A percentile compares a stretch with the other conserved stretches of the same genome.
Evolutionary conservation across 2,329 filamentous ascomycete species (phyloP).

Genomic region (Colletotrichum theobromicola): DNA sequence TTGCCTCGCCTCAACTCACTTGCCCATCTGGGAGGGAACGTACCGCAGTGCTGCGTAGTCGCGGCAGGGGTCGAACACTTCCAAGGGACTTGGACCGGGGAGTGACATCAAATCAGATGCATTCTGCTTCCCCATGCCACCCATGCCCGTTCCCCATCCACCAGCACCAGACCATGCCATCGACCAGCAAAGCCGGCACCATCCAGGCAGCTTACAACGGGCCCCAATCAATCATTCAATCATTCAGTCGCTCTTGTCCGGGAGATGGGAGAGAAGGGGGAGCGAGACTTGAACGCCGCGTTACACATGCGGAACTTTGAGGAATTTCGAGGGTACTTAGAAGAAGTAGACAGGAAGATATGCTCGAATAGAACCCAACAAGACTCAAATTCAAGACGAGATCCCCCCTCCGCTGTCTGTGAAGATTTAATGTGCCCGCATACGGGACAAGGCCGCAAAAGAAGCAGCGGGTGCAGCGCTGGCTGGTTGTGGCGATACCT

Average conservation of each 20-base stretch:
- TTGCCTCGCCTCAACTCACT: background rate
- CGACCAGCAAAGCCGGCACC: constrained; percentile 43
- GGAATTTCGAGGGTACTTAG: background rate
- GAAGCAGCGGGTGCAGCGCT: background rate
- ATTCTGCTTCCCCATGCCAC: background rate
- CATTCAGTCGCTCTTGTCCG: background rate
- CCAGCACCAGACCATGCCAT: constrained; percentile 26
- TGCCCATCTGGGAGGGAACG: background rate
- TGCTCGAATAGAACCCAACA: background rate
- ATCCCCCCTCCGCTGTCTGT: background rate
- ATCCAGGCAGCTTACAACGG: constrained; percentile 21
- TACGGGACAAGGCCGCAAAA: background rate
- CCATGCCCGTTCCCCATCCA: background rate
- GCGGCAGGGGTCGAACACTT: background rate
- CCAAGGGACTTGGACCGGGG: background rate
- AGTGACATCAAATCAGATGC: constrained; percentile 10
- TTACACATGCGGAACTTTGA: background rate
- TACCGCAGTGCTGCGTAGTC: background rate
- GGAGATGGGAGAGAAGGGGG: too few relatives aligned
- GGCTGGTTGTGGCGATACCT: background rate
- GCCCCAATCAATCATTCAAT: background rate
- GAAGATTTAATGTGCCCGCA: background rate
- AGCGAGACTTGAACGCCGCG: background rate
- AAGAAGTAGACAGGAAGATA: background rate
- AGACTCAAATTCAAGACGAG: background rate